Conservation (phyloP, 768 basidiomycete species). For the Russula earlei region DNA sequence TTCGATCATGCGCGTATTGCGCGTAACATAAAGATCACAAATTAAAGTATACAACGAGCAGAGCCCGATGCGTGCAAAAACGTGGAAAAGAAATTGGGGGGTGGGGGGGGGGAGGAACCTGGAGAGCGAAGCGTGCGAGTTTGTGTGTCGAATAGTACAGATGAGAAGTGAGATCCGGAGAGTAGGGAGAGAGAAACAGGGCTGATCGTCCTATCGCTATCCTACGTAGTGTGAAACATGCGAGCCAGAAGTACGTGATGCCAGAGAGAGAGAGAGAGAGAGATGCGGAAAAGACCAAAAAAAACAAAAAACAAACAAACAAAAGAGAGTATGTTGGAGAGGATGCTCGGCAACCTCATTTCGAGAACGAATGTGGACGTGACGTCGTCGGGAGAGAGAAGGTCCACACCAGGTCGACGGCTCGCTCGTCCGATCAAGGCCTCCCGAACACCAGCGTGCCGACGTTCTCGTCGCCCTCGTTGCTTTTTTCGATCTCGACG, state of each 20-base stretch:
- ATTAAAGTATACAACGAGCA: constrained; percentile 4
- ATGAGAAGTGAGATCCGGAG: constrained; percentile 1
- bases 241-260: background rate
- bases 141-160: constrained; percentile 8
- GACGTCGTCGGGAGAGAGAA: background rate
- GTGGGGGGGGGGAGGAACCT: background rate
- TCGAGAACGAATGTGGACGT: no score
- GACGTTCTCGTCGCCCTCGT: constrained; percentile 27
- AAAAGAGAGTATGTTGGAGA: background rate
- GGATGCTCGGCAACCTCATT: constrained; percentile 7
- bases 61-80: background rate
- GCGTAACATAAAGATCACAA: background rate
- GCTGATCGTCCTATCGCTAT: background rate
- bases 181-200: background rate
- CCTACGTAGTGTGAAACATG: constrained; percentile 1
- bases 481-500: constrained; percentile 46
- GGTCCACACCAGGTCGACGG: no score
- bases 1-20: background rate
- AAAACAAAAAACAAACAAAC: background rate
- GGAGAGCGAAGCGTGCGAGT: background rate
- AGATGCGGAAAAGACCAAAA: background rate
- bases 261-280: background rate
- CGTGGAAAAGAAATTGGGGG: background rate
- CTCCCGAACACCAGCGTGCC: constrained; percentile 44
- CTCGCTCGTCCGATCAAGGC: constrained; percentile 23